Conservation (phyloP, 2,329 filamentous ascomycete species). For the Venturia effusa region DNA sequence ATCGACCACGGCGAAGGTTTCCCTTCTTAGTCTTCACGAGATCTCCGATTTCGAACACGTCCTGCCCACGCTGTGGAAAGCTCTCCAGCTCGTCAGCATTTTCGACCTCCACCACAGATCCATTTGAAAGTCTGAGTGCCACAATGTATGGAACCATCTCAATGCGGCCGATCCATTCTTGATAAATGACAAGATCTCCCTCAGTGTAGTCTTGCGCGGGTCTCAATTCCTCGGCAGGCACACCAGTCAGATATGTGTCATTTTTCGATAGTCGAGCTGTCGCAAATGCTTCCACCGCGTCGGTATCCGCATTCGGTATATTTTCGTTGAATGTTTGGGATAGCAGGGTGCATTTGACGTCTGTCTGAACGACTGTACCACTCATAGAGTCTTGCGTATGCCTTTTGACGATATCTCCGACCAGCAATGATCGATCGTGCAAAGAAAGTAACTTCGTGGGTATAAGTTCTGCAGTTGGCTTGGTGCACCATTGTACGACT, state of each 20-base stretch:
- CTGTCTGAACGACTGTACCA: slow-evolving; percentile 9
- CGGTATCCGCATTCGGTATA: neutral
- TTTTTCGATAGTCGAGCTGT: neutral
- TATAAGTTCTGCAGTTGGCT: slow-evolving; percentile 8
- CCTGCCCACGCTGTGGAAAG: slow-evolving; percentile 24
- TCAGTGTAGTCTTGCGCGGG: slow-evolving; percentile 20
- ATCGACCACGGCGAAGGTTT: slow-evolving; percentile 40
- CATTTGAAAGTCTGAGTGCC: slow-evolving; percentile 40
- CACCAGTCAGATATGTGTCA: neutral
- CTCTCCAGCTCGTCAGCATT: slow-evolving; percentile 31
- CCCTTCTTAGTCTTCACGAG: slow-evolving; percentile 26
- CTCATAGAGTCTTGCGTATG: slow-evolving; percentile 5
- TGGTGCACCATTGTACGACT: slow-evolving; percentile 11
- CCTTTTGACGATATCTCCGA: slow-evolving; percentile 12
- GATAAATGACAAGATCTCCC: slow-evolving; percentile 17
- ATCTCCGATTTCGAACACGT: slow-evolving; percentile 36
- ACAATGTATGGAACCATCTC: slow-evolving; percentile 39
- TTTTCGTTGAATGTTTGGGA: slow-evolving; percentile 3
- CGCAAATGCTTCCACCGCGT: neutral
- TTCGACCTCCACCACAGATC: slow-evolving; percentile 42
- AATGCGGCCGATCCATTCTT: slow-evolving; percentile 45
- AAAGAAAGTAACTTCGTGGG: slow-evolving; percentile 5
- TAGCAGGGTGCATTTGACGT: neutral
- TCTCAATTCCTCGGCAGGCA: slow-evolving; percentile 11
- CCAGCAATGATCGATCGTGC: slow-evolving; percentile 10